Conservation (phyloP, 2,329 filamentous ascomycete genomes). For the Huntiella moniliformis region DNA sequence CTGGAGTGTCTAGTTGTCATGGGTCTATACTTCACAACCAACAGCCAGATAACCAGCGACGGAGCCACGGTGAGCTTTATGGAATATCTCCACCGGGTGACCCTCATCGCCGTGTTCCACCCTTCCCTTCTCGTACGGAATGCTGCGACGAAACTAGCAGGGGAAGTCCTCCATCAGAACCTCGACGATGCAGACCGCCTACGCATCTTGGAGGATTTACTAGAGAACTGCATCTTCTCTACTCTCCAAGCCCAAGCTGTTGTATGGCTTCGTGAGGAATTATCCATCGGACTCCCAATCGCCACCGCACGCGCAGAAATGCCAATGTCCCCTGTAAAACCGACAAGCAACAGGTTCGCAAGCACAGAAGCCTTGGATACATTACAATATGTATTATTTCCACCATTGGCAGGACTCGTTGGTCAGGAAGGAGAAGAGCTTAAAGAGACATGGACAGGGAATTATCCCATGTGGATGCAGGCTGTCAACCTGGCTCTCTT, state of each 20-base stretch:
- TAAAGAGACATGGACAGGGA: constrained; percentile 32
- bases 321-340: constrained; percentile 11
- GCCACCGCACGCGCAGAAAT: constrained; percentile 18
- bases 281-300: constrained; percentile 22
- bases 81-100: constrained; percentile 40
- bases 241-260: constrained; percentile 43
- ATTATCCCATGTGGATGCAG: constrained; percentile 37
- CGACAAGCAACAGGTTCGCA: constrained; percentile 24
- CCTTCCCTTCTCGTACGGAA: constrained; percentile 34
- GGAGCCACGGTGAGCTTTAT: constrained; percentile 28
- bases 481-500: constrained; percentile 40
- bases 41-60: constrained; percentile 25
- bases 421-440: constrained; percentile 22
- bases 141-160: constrained; percentile 34
- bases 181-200: constrained; percentile 40
- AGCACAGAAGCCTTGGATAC: constrained; percentile 36
- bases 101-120: constrained; percentile 39
- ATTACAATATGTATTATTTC: constrained; percentile 44
- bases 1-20: constrained; percentile 41
- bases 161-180: constrained; percentile 36
- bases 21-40: constrained; percentile 35
- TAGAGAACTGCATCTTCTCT: constrained; percentile 47
- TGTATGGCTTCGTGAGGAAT: constrained; percentile 44
- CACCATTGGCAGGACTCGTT: constrained; percentile 30
- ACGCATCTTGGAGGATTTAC: constrained; percentile 42